A percentile compares a stretch with the other conserved stretches of the same genome.
Conservation (phyloP, 768 basidiomycete genomes). For the Termitomyces sp. region DNA sequence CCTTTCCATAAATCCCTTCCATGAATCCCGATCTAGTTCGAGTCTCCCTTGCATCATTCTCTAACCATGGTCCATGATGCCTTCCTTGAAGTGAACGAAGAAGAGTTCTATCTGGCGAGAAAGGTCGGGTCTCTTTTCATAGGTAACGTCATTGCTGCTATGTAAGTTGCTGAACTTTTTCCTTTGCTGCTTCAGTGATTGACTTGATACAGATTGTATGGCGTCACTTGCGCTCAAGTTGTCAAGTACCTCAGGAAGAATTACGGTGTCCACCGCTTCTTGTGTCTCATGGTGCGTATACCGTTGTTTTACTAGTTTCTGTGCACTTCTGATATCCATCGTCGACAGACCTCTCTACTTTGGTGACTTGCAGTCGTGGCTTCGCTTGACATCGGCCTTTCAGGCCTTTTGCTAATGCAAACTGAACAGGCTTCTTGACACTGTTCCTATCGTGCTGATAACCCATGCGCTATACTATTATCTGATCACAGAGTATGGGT, state of each 20-base stretch:
- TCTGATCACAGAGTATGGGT: slow-evolving; percentile 6
- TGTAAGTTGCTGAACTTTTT: not conserved
- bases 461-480: slow-evolving; percentile 11
- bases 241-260: not conserved
- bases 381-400: not conserved
- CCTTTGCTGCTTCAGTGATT: not conserved
- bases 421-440: slow-evolving; percentile 27
- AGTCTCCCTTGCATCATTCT: not conserved
- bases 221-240: slow-evolving; percentile 2
- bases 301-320: not conserved
- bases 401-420: not conserved
- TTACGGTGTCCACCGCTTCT: not conserved
- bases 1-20: not conserved
- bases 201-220: not conserved
- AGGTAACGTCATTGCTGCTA: not conserved
- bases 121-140: not conserved
- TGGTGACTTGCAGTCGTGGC: not conserved
- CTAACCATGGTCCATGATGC: not conserved
- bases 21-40: not conserved
- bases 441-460: slow-evolving; percentile 3
- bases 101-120: not conserved
- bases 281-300: not conserved
- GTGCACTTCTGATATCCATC: not conserved
- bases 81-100: not conserved
- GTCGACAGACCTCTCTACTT: not conserved